Evolutionary conservation across 2,329 filamentous ascomycete species (phyloP), one percentile per base, ranked within the genome.

Genomic region (Claviceps monticola): DNA sequence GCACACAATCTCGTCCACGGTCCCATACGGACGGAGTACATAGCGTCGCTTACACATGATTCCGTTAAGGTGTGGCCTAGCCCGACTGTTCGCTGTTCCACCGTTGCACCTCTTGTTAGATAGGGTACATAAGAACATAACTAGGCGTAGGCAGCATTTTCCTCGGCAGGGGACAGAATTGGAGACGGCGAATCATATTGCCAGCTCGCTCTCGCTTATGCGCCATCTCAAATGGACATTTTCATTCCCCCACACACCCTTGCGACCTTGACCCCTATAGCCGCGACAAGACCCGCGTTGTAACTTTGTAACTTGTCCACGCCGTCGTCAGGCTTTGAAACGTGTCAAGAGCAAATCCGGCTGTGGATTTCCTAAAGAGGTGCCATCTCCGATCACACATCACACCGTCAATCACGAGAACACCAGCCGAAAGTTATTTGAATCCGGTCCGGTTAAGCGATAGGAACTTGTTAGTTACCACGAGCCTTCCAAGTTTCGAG

Each of bases 291-390:
- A 34, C 9, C 8, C 26, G 26, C 26, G 8, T 29, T 29, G 26
- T 9, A 3, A 4, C 3, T 38, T 29, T 29, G 26, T 9, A 3
- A 4, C 3, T 38, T 38, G 36, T 14, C 41, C 19, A 2, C 19
- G 19, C 2, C 7, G 23, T 1, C 13, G 23, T n/a, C 42, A 1
- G 42, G 42, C 42, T 21, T n/a, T 46, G 43, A 46, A 46, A 46
- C 43, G 43, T 46, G 37, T 19, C 51, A 41, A 46, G n/a, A 39
- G 19, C 23, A 21, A 39, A 21, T 9, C 41, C 51, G 53, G 53
- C 46, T 53, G 34, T 49, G 42, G 43, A 53, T 57, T 58, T 50
- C 57, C 56, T 46, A 50, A 59, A 57, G 36, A 42, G 53, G 57
- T 47, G 50, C 51, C 50, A 57, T 57, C 54, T 57, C 57, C 57